phyloP scores from a whole-genome alignment of 495 filamentous ascomycete species.

The Venustampulla echinocandica region DNA sequence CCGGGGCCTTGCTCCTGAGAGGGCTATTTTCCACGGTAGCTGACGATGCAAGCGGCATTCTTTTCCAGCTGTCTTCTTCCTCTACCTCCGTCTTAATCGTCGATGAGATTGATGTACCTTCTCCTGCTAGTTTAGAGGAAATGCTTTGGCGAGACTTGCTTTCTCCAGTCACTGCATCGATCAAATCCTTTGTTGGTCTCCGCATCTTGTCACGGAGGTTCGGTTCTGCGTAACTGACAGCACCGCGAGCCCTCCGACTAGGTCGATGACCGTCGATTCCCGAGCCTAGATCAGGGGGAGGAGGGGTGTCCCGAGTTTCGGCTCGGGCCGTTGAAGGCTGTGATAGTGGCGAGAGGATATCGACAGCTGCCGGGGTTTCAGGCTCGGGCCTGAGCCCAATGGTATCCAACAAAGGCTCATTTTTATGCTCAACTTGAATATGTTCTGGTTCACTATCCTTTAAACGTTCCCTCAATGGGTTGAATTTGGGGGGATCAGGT shows the following conservation, averaged over 20 bases:
- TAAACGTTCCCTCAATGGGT: conserved; percentile 11
- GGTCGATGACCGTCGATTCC: conserved; percentile 30
- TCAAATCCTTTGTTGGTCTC: conserved; percentile 63
- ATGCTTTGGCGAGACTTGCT: conserved; percentile 18
- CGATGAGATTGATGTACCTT: not conserved
- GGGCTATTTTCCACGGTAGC: conserved; percentile 22
- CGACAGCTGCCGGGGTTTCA: conserved; percentile 22
- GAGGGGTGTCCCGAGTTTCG: conserved; percentile 23
- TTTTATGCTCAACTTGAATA: conserved; percentile 1
- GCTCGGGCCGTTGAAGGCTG: conserved; percentile 29
- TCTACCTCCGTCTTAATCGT: conserved; percentile 21
- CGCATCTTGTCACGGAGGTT: conserved; percentile 84
- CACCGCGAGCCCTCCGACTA: conserved; percentile 53
- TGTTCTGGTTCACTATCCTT: conserved; percentile 16
- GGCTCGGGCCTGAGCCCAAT: conserved; percentile 19
- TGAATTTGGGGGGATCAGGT: conserved; percentile 16
- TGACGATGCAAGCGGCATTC: conserved; percentile 16
- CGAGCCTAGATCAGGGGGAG: conserved; percentile 17
- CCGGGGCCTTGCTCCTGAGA: conserved; percentile 12
- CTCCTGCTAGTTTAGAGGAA: conserved; percentile 13
- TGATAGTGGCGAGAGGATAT: conserved; percentile 30
- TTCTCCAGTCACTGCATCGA: conserved; percentile 58
- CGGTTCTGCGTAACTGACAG: conserved; percentile 78
- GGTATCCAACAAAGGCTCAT: not conserved
- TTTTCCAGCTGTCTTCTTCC: conserved; percentile 22